Evolutionary conservation across 371 early-diverging fungal genomes (phyloP).

Genomic region (Capillidium heterosporum): DNA sequence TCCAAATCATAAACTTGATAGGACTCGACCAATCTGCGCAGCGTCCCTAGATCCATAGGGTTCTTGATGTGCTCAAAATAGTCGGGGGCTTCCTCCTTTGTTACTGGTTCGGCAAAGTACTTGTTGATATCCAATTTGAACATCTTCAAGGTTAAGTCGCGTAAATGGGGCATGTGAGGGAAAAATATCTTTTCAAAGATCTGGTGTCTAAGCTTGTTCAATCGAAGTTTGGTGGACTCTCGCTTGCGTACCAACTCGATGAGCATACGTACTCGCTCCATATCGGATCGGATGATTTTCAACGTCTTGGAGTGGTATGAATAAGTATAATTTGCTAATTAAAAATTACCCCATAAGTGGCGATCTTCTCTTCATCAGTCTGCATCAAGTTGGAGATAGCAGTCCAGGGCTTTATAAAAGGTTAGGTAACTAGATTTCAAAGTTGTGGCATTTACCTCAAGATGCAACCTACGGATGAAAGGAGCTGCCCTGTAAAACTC

Average conservation of each 20-base stretch:
- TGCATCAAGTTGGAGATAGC: conserved; percentile 46
- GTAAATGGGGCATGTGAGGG: conserved; percentile 37
- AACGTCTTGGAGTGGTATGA: conserved; percentile 9
- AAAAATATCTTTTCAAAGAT: conserved; percentile 45
- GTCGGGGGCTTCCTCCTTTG: conserved; percentile 50
- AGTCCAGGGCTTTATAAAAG: conserved; percentile 64
- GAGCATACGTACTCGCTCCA: conserved; percentile 72
- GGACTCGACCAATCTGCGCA: conserved; percentile 17
- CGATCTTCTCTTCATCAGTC: conserved; percentile 31
- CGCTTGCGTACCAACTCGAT: conserved; percentile 73
- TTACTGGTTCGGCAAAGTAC: conserved; percentile 40
- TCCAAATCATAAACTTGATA: conserved; percentile 13
- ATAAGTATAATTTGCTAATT: neutral
- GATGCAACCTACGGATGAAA: conserved; percentile 78
- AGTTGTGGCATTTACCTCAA: conserved; percentile 40
- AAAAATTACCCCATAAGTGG: conserved; percentile 12
- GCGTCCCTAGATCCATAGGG: conserved; percentile 34
- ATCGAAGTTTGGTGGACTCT: conserved; percentile 62
- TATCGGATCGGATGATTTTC: conserved; percentile 49
- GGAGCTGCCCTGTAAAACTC: conserved; percentile 75
- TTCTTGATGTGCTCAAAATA: conserved; percentile 40
- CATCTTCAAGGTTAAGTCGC: neutral
- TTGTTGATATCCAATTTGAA: conserved; percentile 17
- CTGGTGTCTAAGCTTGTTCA: conserved; percentile 17
- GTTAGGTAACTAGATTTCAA: neutral